Evolutionary conservation across 371 early-diverging fungal genomes (phyloP), one percentile per base, ranked within the genome.

Genomic region (Smittium culicis): DNA sequence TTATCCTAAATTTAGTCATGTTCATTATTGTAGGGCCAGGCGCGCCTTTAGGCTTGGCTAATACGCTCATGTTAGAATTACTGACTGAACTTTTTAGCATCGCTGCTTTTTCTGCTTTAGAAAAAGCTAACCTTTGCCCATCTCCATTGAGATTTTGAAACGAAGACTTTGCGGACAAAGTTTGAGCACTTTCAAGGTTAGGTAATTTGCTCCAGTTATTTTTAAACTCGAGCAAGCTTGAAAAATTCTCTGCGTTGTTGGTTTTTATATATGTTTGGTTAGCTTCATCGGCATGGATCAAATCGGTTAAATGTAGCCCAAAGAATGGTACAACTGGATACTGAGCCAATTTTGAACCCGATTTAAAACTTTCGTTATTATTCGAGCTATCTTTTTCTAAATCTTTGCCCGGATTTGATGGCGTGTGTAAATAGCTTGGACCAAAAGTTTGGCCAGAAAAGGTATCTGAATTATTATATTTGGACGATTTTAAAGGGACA

Each of bases 211-310:
- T 77, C 58, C 72, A 74, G 30, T 74, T 75, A 68, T 75, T 72
- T 65, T 75, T 77, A 61, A 76, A 72, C 11, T 64, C n/a, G 27
- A n/a, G 14, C 5, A 35, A 14, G n/a, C 31, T 31, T 17, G 45
- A 66, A n/a, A 45, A 66, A 30, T 31, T 30, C 33, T 29, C 45
- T 24, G 56, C 2, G 32, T 66, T n/a, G 29, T 56, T 24, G 54
- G 62, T 58, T 61, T 65, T 65, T 17, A 77, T 72, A 59, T 77
- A 78, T 16, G 79, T 71, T 55, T 72, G 64, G 66, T 77, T 77
- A 16, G 74, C 79, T 66, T 78, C 76, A 63, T 79, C 79, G 1
- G 79, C 77, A 35, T 78, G 74, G 33, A 79, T 56, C 65, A 79
- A 66, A 59, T 78, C 79, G 0, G 79, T 78, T 69, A 78, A 72